Percentiles rank a stretch among this genome's conserved stretches.
Evolutionary conservation across 78 protist species (phyloP).

Genomic region (Polysphondylium violaceum): DNA sequence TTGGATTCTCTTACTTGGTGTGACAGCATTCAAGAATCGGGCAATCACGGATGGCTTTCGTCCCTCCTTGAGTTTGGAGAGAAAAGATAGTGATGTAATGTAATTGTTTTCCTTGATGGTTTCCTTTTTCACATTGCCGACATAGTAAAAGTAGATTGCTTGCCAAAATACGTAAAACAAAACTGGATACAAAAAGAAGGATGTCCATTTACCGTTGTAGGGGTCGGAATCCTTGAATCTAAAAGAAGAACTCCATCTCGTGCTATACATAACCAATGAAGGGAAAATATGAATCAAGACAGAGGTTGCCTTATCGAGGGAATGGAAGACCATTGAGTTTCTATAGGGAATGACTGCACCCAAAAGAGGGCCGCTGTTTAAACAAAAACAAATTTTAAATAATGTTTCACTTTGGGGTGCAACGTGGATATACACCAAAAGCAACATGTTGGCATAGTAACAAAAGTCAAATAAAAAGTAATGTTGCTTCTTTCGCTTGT

Average conservation of each 20-base stretch:
- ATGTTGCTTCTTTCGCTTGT: constrained; percentile 61
- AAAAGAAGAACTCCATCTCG: constrained; percentile 37
- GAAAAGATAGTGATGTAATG: constrained; percentile 39
- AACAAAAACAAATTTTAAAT: constrained; percentile 36
- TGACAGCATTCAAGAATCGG: constrained; percentile 9
- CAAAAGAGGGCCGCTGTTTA: constrained; percentile 69
- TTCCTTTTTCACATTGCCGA: constrained; percentile 18
- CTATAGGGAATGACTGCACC: constrained; percentile 74
- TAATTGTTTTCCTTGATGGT: constrained; percentile 29
- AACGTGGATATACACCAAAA: constrained; percentile 27
- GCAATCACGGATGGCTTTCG: not conserved
- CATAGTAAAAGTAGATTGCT: constrained; percentile 26
- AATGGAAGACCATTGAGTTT: constrained; percentile 81
- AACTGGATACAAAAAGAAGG: constrained; percentile 14
- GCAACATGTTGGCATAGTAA: constrained; percentile 81
- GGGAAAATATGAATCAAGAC: constrained; percentile 78
- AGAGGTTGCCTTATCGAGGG: constrained; percentile 71
- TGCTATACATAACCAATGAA: constrained; percentile 52
- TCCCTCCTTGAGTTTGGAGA: constrained; percentile 11
- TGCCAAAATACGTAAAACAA: constrained; percentile 47
- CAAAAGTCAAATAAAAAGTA: constrained; percentile 84
- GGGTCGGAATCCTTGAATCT: not conserved
- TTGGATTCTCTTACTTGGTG: constrained; percentile 19
- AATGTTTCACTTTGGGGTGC: not conserved
- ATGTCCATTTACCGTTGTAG: constrained; percentile 8